Base-by-base conservation (phyloP, 2,329 filamentous ascomycete species). In the Cadophora malorum region DNA sequence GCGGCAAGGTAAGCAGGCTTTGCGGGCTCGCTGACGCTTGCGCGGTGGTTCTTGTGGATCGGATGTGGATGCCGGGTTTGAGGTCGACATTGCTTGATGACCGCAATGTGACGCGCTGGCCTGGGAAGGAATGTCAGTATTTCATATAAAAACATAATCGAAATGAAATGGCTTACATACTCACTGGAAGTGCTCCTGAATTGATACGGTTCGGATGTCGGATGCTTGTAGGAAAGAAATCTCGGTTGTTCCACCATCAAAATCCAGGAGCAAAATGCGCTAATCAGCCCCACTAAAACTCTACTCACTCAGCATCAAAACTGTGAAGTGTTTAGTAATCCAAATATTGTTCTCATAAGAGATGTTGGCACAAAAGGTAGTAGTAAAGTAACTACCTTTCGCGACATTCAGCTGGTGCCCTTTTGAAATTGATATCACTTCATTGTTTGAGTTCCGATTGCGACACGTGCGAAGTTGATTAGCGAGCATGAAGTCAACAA, bases 1-100 rank as follows among this genome's bases (percentile, higher is more conserved):
- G 1, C 73, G 68, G 55, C 76, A 74, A 23, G 75, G 68, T 28
- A 73, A 35, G 55, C 73, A 74, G 19, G 71, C 73, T 67, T 71
- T 74, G 1, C 72, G 55, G 0, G 72, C 71, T 41, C 73, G 68
- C 65, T 72, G 72, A 10, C 72, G 67, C 63, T 68, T 70, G n/a
- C 67, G 64, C 9, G 62, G 60, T 23, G 59, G 66, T 52, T 59
- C 56, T 4, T 59, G 33, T 3, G 56, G 35, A 8, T 62, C 76
- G 66, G 82, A 7, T 31, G 16, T 23, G 41, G 38, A 23, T 47
- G 35, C 10, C 10, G 41, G 38, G 21, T 59, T 38, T 14, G 69
- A 64, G 21, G 56, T 50, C 25, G 67, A 61, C 63, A 69, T 64
- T 56, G 19, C 33, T n/a, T 21, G 21, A 53, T 50, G 31, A 4